Conservation (phyloP, 2,329 filamentous ascomycete genomes). For the Chrysosporium queenslandicum region DNA sequence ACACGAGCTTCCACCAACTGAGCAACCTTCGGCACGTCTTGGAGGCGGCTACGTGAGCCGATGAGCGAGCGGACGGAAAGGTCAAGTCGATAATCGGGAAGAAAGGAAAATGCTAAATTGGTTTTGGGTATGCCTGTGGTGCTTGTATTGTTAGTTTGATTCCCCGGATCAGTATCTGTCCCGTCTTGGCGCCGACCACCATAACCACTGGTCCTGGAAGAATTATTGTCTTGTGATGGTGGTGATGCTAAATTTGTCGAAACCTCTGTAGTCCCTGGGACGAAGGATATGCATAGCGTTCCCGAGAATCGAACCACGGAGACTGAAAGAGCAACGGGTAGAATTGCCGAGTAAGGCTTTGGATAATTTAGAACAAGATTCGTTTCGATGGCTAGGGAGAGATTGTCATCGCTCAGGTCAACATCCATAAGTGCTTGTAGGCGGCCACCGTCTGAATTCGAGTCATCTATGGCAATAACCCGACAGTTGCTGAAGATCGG, state of each 20-base stretch:
- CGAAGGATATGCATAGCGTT: slow-evolving; percentile 85
- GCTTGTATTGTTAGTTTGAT: slow-evolving; percentile 17
- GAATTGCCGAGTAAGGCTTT: slow-evolving; percentile 73
- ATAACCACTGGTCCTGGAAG: slow-evolving; percentile 13
- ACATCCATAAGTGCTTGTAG: slow-evolving; percentile 95
- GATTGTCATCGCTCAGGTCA: slow-evolving; percentile 80
- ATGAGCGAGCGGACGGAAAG: slow-evolving; percentile 56
- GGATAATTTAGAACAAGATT: slow-evolving; percentile 92
- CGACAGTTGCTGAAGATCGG: slow-evolving; percentile 98
- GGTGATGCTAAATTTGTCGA: slow-evolving; percentile 19
- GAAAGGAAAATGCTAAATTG: slow-evolving; percentile 86
- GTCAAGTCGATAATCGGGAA: slow-evolving; percentile 54
- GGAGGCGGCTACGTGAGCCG: slow-evolving; percentile 51
- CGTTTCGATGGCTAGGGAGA: slow-evolving; percentile 89
- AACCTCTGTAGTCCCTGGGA: slow-evolving; percentile 48
- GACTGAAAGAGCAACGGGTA: slow-evolving; percentile 85
- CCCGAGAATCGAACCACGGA: slow-evolving; percentile 91
- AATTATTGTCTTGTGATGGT: slow-evolving; percentile 17
- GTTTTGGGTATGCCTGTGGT: slow-evolving; percentile 55
- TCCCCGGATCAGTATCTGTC: not conserved
- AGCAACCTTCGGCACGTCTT: slow-evolving; percentile 58
- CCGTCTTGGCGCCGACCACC: not conserved
- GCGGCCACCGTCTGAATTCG: slow-evolving; percentile 55
- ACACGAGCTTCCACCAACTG: slow-evolving; percentile 55
- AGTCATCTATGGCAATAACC: slow-evolving; percentile 67